Percentiles rank a stretch among this genome's conserved stretches.
phyloP scores from a whole-genome alignment of 495 filamentous ascomycete species.

The Xylaria venustula region DNA sequence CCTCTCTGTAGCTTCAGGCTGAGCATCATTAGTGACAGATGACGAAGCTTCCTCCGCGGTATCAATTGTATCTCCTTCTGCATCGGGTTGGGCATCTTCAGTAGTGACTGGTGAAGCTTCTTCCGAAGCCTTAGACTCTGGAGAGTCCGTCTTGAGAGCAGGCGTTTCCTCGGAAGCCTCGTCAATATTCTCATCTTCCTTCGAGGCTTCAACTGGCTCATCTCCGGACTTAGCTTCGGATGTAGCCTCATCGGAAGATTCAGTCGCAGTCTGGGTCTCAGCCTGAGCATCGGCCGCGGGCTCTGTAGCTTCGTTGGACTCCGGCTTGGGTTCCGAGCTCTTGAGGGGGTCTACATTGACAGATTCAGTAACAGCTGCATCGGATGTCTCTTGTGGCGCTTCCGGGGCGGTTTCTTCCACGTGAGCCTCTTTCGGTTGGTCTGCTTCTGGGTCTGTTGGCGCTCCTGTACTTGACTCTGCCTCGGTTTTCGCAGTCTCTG shows the following conservation, averaged over 20 bases:
- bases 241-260: background rate
- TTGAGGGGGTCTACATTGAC: background rate
- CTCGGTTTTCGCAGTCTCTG: background rate
- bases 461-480: background rate
- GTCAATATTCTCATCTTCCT: background rate
- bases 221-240: background rate
- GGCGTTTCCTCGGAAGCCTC: background rate
- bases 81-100: background rate
- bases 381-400: background rate
- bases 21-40: background rate
- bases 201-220: background rate
- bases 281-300: background rate
- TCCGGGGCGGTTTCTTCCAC: background rate
- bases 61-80: background rate
- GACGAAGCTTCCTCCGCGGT: background rate
- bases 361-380: conserved; percentile 1
- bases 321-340: background rate
- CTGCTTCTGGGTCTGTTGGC: background rate
- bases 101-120: background rate
- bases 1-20: background rate
- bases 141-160: background rate
- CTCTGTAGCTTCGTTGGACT: background rate
- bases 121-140: background rate
- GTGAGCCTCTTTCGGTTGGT: background rate
- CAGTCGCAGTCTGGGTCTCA: background rate